Evolutionary conservation across 495 filamentous ascomycete genomes (phyloP).

Genomic region (Pyrenopolyporus hunteri): DNA sequence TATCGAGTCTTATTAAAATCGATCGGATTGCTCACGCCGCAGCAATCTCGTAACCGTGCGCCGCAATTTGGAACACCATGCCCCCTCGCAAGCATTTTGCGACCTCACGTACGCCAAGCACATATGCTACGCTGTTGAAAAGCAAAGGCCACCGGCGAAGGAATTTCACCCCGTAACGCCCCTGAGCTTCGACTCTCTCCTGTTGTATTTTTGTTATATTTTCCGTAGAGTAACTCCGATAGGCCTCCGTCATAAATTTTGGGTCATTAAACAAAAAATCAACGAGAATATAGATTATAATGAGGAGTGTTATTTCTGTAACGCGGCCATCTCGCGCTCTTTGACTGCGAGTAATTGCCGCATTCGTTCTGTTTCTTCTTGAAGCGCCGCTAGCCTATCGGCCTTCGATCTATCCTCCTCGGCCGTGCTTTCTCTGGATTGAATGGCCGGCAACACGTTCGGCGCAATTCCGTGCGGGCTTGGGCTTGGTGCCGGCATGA

Average conservation of each 20-base stretch:
- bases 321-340: slow-evolving; percentile 77
- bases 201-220: slow-evolving; percentile 16
- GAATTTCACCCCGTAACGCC: slow-evolving; percentile 15
- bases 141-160: slow-evolving; percentile 9
- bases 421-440: slow-evolving; percentile 49
- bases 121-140: slow-evolving; percentile 32
- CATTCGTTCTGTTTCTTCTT: slow-evolving; percentile 78
- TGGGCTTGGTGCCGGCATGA: slow-evolving; percentile 45
- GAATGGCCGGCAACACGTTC: slow-evolving; percentile 42
- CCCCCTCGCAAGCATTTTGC: slow-evolving; percentile 11
- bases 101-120: slow-evolving; percentile 25
- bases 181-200: slow-evolving; percentile 1
- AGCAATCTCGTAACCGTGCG: slow-evolving; percentile 2
- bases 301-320: slow-evolving; percentile 48
- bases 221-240: slow-evolving; percentile 11
- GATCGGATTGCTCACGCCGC: not conserved
- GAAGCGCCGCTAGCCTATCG: slow-evolving; percentile 69
- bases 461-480: slow-evolving; percentile 41
- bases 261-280: slow-evolving; percentile 17
- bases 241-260: slow-evolving; percentile 21
- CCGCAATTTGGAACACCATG: slow-evolving; percentile 18
- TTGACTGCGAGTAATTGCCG: slow-evolving; percentile 74
- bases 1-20: not conserved
- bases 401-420: slow-evolving; percentile 62
- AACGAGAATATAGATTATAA: not conserved